Conservation (phyloP, 2,329 filamentous ascomycete genomes). For the Xylariomycetidae sp. region DNA sequence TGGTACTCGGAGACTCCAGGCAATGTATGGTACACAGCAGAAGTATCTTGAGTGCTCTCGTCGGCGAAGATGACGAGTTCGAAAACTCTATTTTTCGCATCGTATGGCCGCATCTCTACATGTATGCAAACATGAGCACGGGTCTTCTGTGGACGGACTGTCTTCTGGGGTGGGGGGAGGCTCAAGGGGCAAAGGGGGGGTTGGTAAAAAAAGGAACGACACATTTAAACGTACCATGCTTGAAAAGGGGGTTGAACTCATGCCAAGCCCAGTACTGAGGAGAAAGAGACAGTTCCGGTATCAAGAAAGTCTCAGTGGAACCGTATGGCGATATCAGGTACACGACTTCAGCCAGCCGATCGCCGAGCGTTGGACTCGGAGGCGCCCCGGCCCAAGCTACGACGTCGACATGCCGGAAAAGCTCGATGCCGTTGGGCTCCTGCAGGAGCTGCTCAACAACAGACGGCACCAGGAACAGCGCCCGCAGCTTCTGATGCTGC, state of each 20-base stretch:
- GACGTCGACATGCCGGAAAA: too few species aligned
- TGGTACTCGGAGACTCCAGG: constrained; percentile 31
- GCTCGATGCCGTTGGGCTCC: constrained; percentile 8
- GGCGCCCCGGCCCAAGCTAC: too few species aligned
- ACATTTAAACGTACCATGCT: too few species aligned
- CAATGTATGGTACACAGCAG: constrained; percentile 28
- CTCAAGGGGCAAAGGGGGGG: too few species aligned
- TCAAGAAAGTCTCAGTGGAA: not conserved
- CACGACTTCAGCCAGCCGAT: not conserved
- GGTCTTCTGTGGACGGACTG: too few species aligned
- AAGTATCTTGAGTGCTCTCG: constrained; percentile 13
- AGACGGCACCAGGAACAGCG: constrained; percentile 8
- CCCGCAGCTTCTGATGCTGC: constrained; percentile 9
- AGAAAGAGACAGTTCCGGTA: not conserved
- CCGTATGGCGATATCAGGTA: constrained; percentile 1
- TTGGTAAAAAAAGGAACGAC: too few species aligned
- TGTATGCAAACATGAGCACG: too few species aligned
- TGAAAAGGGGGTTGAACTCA: constrained; percentile 4
- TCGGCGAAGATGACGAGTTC: constrained; percentile 23
- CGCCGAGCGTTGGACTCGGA: too few species aligned
- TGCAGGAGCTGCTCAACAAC: constrained; percentile 12
- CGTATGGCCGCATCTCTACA: constrained; percentile 21
- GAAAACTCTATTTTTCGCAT: constrained; percentile 10
- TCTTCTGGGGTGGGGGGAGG: too few species aligned
- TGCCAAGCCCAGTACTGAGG: not conserved